Percentiles rank a stretch among this genome's conserved stretches.
Conservation (phyloP, 2,329 filamentous ascomycete species). For the Penicillium sclerotiorum region DNA sequence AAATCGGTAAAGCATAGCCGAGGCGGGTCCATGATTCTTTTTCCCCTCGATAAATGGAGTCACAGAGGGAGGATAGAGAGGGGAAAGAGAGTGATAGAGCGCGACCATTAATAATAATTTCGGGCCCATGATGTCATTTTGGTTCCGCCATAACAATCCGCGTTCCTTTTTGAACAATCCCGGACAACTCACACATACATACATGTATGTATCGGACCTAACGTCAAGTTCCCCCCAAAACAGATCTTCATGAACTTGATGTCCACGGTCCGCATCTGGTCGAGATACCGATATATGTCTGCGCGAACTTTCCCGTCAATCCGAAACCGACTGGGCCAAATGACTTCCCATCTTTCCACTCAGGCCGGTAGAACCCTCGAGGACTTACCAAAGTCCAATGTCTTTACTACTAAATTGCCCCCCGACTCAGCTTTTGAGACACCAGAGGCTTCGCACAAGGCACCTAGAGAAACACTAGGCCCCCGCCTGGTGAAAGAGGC, state of each 20-base stretch:
- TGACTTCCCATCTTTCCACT: slow-evolving; percentile 48
- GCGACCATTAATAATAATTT: no score
- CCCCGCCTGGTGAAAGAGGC: slow-evolving; percentile 85
- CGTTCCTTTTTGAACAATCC: no score
- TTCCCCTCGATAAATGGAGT: no score
- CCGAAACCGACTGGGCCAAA: slow-evolving; percentile 44
- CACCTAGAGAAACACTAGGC: slow-evolving; percentile 72
- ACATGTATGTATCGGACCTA: neutral
- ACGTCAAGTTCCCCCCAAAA: neutral
- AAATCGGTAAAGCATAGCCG: no score
- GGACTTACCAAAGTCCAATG: slow-evolving; percentile 65
- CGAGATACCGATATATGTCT: slow-evolving; percentile 30
- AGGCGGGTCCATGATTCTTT: no score
- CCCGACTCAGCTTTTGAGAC: slow-evolving; percentile 78
- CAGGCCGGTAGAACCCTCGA: slow-evolving; percentile 40
- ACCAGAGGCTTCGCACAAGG: slow-evolving; percentile 77
- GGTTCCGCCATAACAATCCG: no score
- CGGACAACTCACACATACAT: no score
- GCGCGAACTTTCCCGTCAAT: slow-evolving; percentile 16
- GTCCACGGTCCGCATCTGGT: slow-evolving; percentile 9
- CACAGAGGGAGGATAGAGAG: no score
- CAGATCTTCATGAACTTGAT: slow-evolving; percentile 8
- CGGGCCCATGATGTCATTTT: slow-evolving; percentile 6
- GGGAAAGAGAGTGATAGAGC: no score
- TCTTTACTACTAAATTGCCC: slow-evolving; percentile 69